These are phyloP conservation scores for Priceomyces medius DNA, from an alignment of 805 yeast species.

Conservation along the genomic window DNA sequence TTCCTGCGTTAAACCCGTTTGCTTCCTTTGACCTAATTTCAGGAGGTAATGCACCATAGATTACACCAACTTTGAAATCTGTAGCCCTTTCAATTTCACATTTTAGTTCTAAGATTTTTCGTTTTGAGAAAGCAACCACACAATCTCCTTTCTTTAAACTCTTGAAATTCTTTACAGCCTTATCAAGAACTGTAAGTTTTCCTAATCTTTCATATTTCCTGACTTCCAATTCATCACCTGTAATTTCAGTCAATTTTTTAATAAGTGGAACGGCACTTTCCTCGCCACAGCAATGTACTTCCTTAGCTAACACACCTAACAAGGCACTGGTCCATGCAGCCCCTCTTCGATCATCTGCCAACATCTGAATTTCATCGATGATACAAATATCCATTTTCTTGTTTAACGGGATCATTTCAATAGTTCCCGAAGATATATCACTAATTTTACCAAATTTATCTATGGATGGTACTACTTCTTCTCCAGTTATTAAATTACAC, in stretches of 20 bases:
- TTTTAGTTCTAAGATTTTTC: slow-evolving; percentile 65
- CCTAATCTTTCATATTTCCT: slow-evolving; percentile 75
- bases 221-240: slow-evolving; percentile 81
- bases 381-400: slow-evolving; percentile 81
- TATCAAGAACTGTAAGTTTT: slow-evolving; percentile 53
- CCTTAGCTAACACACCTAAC: slow-evolving; percentile 81
- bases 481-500: slow-evolving; percentile 94
- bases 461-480: slow-evolving; percentile 72
- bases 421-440: slow-evolving; percentile 78
- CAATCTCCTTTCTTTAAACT: slow-evolving; percentile 76
- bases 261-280: slow-evolving; percentile 75
- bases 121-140: slow-evolving; percentile 80
- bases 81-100: slow-evolving; percentile 66
- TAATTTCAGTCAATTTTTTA: slow-evolving; percentile 52
- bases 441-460: slow-evolving; percentile 76
- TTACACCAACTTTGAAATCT: slow-evolving; percentile 72
- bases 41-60: slow-evolving; percentile 95
- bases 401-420: slow-evolving; percentile 83
- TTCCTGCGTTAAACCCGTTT: slow-evolving; percentile 69
- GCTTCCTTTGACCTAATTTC: slow-evolving; percentile 91
- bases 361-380: slow-evolving; percentile 95
- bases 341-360: slow-evolving; percentile 76
- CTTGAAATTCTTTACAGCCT: slow-evolving; percentile 29
- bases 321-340: slow-evolving; percentile 94
- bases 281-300: slow-evolving; percentile 93